Conservation (phyloP, 2,329 filamentous ascomycete species). For the Pleoardoris graminearum region DNA sequence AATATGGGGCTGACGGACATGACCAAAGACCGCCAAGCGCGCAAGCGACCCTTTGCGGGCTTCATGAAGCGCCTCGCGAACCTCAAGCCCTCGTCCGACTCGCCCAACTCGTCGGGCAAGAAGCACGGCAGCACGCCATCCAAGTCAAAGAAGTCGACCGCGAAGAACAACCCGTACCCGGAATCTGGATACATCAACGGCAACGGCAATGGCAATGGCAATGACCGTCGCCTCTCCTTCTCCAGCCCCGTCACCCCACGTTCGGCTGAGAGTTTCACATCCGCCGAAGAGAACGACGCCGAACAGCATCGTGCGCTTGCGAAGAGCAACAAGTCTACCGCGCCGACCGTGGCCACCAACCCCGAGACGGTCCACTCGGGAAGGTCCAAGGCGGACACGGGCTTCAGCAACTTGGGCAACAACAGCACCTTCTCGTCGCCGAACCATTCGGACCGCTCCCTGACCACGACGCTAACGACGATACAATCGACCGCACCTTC, state of each 20-base stretch:
- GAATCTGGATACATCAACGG: slow-evolving; percentile 68
- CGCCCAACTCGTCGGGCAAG: slow-evolving; percentile 47
- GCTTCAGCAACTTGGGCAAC: slow-evolving; percentile 65
- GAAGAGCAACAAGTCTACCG: slow-evolving; percentile 71
- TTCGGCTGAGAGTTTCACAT: slow-evolving; percentile 58
- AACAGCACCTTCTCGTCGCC: slow-evolving; percentile 81
- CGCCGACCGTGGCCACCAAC: slow-evolving; percentile 82
- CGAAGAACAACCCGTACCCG: slow-evolving; percentile 90
- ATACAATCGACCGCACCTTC: slow-evolving; percentile 75
- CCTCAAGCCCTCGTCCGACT: slow-evolving; percentile 74
- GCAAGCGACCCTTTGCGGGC: slow-evolving; percentile 83
- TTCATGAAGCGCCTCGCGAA: slow-evolving; percentile 94
- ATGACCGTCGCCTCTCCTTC: slow-evolving; percentile 50
- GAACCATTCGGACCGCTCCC: slow-evolving; percentile 75
- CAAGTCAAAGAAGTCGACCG: slow-evolving; percentile 63
- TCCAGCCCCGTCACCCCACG: slow-evolving; percentile 51
- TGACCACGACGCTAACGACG: slow-evolving; percentile 83
- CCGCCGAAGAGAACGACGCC: slow-evolving; percentile 56
- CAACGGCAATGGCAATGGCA: slow-evolving; percentile 34
- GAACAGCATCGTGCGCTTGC: slow-evolving; percentile 59
- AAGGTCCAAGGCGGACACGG: slow-evolving; percentile 80
- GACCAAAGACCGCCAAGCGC: slow-evolving; percentile 68
- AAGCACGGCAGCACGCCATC: slow-evolving; percentile 38
- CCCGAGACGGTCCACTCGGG: slow-evolving; percentile 75
- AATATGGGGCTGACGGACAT: slow-evolving; percentile 28